Percentiles rank a stretch among this genome's conserved stretches.
These are phyloP conservation scores for Olyra latifolia DNA, from an alignment of 176 grass and related monocot genomes.

Conservation along the genomic window DNA sequence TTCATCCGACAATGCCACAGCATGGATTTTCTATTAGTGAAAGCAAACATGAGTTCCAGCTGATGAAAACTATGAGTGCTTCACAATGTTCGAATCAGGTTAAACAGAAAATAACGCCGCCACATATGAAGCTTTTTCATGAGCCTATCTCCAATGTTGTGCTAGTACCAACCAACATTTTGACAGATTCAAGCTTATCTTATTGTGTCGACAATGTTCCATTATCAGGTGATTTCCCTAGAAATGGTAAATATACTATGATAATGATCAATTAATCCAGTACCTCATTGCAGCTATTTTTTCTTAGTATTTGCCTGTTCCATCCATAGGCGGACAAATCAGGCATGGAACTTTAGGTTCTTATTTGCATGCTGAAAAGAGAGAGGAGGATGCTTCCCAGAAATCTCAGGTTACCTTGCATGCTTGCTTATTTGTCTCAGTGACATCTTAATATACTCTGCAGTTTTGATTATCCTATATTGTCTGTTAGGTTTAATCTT, in stretches of 20 bases:
- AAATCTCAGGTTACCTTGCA: constrained; percentile 46
- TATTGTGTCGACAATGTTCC: constrained; percentile 21
- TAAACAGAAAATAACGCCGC: constrained; percentile 16
- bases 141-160: constrained; percentile 41
- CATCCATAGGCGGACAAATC: constrained; percentile 12
- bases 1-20: constrained; percentile 14
- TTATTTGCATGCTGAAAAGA: constrained; percentile 37
- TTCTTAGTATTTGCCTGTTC: constrained; percentile 17
- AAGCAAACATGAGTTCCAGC: constrained; percentile 33
- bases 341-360: constrained; percentile 33
- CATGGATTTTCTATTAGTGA: constrained; percentile 16
- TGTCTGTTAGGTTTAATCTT: no score
- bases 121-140: constrained; percentile 39
- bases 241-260: constrained; percentile 38
- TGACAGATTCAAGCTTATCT: constrained; percentile 42
- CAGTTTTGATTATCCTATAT: constrained; percentile 14
- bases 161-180: constrained; percentile 45
- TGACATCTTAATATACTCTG: not conserved
- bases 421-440: not conserved
- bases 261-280: constrained; percentile 20
- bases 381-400: constrained; percentile 11
- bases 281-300: not conserved
- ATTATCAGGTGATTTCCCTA: constrained; percentile 14
- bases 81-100: constrained; percentile 34
- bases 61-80: constrained; percentile 29